Evolutionary conservation across 495 filamentous ascomycete species (phyloP).

Genomic region (Talaromyces nanjingensis): DNA sequence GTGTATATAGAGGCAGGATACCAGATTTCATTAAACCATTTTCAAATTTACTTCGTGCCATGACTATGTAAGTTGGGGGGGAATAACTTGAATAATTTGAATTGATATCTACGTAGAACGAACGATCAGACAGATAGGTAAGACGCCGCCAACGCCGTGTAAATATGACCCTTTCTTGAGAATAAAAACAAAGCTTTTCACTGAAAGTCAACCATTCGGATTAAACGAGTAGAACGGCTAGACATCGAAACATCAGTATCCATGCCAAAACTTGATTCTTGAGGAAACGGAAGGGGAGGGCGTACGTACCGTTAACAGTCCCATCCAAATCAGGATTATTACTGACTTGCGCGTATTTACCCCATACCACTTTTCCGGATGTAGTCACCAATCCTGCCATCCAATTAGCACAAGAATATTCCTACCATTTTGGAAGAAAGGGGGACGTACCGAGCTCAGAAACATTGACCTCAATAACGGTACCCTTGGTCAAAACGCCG

Average conservation of each 20-base stretch:
- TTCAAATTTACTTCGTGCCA: too few species aligned
- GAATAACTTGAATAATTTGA: neutral
- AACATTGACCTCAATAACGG: slow-evolving; percentile 94
- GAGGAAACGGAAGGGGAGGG: neutral
- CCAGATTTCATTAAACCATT: neutral
- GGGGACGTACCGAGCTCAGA: slow-evolving; percentile 63
- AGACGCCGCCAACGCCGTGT: neutral
- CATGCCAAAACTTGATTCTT: too few species aligned
- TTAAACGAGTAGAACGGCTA: slow-evolving; percentile 10
- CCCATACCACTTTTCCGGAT: slow-evolving; percentile 89
- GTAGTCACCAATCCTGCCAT: slow-evolving; percentile 65
- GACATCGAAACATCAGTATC: neutral
- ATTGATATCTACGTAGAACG: neutral
- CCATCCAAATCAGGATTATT: slow-evolving; percentile 75
- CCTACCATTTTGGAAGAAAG: too few species aligned
- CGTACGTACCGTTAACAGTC: slow-evolving; percentile 57
- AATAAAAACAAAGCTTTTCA: neutral
- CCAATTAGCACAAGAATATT: neutral
- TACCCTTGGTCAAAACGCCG: slow-evolving; percentile 90
- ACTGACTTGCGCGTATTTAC: slow-evolving; percentile 67
- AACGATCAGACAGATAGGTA: neutral
- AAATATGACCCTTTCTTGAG: neutral
- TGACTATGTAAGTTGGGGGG: neutral
- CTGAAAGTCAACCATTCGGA: neutral
- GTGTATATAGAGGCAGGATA: neutral